Evolutionary conservation across 2,329 filamentous ascomycete genomes (phyloP), one percentile per base, ranked within the genome.

Genomic region (Emydomyces testavorans): DNA sequence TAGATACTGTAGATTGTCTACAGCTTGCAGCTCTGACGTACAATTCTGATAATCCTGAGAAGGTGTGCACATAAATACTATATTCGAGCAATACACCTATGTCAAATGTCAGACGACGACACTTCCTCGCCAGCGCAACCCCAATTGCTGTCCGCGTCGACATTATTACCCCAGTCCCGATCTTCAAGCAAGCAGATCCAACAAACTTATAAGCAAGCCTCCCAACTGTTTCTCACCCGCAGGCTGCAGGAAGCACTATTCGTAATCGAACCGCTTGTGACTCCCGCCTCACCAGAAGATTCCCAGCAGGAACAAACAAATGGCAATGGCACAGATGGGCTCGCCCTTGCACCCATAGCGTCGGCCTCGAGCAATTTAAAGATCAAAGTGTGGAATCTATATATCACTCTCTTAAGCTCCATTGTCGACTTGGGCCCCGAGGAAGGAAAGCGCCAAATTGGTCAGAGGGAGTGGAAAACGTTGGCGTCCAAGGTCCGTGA

Each of bases 301-400:
- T 23, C 40, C 11, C 40, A 48, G n/a, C 38, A 65, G 31, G 56
- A 59, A 11, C 58, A 69, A 2, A 62, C 70, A 46, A 70, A 70
- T 53, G 68, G 70, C 24, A 67, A 73, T 49, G 71, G 64, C 16
- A 69, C 74, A 41, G 66, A 69, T 26, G 54, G 65, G 16, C 62
- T 58, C 29, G 74, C 79, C 49, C 71, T 77, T 23, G 83, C 87
- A 23, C 86, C 88, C 3, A 80, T 95, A 46, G 82, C 85, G 46
- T 78, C 76, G 53, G 87, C 87, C 46, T 89, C 85, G 35, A 79
- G 83, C 55, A 84, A 82, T 26, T 92, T 86, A 49, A 76, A 89
- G 55, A 83, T 94, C 65, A 98, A 96, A 67, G 83, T 96, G 54
- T 98, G 92, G 92, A 94, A 88, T 65, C 75, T 98, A 59, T 98